A percentile compares a stretch with the other conserved stretches of the same genome.
Evolutionary conservation across 176 grass and related monocot species (phyloP).

Genomic region (Panicum miliaceum): DNA sequence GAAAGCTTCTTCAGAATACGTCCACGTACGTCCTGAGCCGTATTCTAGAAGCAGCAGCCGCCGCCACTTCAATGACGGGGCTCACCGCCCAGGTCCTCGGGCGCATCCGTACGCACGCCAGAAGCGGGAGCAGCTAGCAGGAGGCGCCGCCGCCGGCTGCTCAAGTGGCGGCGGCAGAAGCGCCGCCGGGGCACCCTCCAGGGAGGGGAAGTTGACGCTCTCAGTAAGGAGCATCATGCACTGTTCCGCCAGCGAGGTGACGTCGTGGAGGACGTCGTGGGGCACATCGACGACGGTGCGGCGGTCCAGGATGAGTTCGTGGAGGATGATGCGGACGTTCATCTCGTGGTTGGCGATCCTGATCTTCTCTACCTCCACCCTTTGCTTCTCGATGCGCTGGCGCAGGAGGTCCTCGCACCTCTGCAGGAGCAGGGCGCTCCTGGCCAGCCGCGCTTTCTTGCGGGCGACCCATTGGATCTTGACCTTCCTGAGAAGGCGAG

Average conservation of each 20-base stretch:
- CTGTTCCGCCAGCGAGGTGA: background rate
- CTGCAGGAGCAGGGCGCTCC: background rate
- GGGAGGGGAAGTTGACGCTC: background rate
- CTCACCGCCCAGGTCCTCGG: background rate
- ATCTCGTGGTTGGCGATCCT: conserved; percentile 15
- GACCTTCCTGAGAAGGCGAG: background rate
- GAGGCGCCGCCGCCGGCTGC: background rate
- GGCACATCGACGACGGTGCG: background rate
- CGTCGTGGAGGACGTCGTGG: background rate
- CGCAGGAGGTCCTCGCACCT: background rate
- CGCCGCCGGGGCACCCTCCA: background rate
- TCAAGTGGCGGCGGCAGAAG: background rate
- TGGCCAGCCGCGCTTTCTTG: too few species aligned
- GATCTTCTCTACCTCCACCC: background rate
- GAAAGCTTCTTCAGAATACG: too few species aligned
- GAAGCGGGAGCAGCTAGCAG: too few species aligned
- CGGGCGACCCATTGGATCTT: too few species aligned
- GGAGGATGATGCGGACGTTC: background rate
- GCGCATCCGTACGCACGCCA: background rate
- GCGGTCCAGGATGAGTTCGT: background rate
- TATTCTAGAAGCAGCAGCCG: background rate
- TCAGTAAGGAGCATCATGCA: background rate
- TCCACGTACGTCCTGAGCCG: too few species aligned
- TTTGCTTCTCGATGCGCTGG: background rate
- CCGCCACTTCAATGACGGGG: background rate